Base-by-base conservation (phyloP, 2,329 filamentous ascomycete genomes). In the Pleochaeta shiraiana region DNA sequence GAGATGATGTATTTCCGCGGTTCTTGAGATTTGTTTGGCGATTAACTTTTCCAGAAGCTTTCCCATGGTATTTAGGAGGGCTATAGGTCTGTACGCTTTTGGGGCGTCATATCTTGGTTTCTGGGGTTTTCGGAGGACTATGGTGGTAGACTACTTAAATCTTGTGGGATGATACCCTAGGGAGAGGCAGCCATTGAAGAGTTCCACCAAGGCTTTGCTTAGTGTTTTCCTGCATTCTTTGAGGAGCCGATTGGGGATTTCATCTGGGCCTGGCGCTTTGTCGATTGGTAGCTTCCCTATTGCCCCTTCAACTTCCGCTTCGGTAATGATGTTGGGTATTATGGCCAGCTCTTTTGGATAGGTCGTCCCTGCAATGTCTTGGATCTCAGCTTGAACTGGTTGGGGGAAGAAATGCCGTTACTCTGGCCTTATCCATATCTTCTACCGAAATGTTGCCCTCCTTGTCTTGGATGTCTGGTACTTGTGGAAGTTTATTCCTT, bases 11-110 rank as follows among this genome's bases (percentile, higher is more conserved):
- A 19, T n/a, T 60, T 60, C 59, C 33, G 33, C 28, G 2, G n/a
- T 24, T 24, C 26, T 39, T 5, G 59, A 62, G 24, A 62, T 39
- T 1, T 24, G 31, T 21, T 39, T 62, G 11, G 59, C 59, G 4
- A 62, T 19, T 28, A 43, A 24, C 12, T 62, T n/a, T 39, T 62
- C 31, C 16, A 62, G 59, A 19, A 62, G 59, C 28, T 62, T 62
- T 16, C 33, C 59, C 21, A 62, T 39, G 1, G 33, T 39, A 26
- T 62, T 62, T 5, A 43, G 28, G 12, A 39, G 33, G 12, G 59
- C 59, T 21, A 39, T 62, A 5, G 59, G 59, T 62, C 59, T 19
- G 19, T 62, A 43, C 16, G 33, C 5, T 26, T 62, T 43, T 39
- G 59, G 59, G 5, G 9, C 43, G 19, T 62, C 59, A 19, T 62